These are phyloP conservation scores for Colletotrichum plurivorum DNA, from an alignment of 2,329 filamentous ascomycete genomes.

Conservation along the genomic window DNA sequence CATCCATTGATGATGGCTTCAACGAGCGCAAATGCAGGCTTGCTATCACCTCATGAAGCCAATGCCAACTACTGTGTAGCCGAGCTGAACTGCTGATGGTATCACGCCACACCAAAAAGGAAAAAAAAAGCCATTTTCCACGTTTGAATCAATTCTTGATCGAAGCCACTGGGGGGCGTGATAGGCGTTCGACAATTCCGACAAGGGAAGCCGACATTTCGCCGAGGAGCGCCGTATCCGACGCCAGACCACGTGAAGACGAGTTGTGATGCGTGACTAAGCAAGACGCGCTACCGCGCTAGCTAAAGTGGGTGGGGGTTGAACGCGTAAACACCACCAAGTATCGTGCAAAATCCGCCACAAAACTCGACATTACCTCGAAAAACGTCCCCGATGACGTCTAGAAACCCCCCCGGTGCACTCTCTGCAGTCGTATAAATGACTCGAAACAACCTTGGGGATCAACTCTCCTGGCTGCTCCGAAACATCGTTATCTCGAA, in stretches of 20 bases:
- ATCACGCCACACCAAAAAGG: too few species aligned
- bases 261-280: slow-evolving; percentile 26
- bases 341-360: slow-evolving; percentile 23
- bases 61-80: too few species aligned
- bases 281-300: slow-evolving; percentile 27
- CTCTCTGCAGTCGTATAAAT: slow-evolving; percentile 61
- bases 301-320: slow-evolving; percentile 38
- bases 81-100: too few species aligned
- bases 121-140: too few species aligned
- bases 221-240: neutral
- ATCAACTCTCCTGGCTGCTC: slow-evolving; percentile 71
- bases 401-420: slow-evolving; percentile 9
- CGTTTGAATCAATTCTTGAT: too few species aligned
- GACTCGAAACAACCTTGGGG: slow-evolving; percentile 73
- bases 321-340: slow-evolving; percentile 32
- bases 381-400: slow-evolving; percentile 33
- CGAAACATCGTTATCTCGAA: slow-evolving; percentile 60
- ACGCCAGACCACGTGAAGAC: slow-evolving; percentile 41
- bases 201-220: slow-evolving; percentile 1
- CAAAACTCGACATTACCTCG: slow-evolving; percentile 16
- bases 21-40: too few species aligned
- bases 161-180: too few species aligned
- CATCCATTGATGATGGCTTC: too few species aligned
- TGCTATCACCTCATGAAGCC: too few species aligned
- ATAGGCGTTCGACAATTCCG: too few species aligned